phyloP scores from a whole-genome alignment of 176 grass and related monocot genomes.

The Aegilops umbellulata region DNA sequence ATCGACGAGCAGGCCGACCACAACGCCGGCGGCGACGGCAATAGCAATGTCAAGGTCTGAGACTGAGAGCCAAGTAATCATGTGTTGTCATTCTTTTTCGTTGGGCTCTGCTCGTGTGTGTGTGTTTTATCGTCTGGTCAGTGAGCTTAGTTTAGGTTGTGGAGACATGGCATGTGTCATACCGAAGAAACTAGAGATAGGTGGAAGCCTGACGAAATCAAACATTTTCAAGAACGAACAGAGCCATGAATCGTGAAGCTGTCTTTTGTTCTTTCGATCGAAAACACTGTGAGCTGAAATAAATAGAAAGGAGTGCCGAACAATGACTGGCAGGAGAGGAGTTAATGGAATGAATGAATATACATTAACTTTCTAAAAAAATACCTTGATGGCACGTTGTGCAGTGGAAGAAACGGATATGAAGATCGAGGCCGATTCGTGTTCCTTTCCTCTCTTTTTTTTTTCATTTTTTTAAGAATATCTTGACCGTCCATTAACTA shows the following conservation, averaged over 20 bases:
- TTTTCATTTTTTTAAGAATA: too few species aligned
- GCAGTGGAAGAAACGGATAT: too few species aligned
- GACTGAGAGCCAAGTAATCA: conserved; percentile 15
- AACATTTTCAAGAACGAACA: background rate
- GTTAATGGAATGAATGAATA: too few species aligned
- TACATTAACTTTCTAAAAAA: too few species aligned
- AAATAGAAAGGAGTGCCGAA: too few species aligned
- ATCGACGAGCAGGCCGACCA: conserved; percentile 45
- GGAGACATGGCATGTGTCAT: background rate
- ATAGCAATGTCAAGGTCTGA: conserved; percentile 45
- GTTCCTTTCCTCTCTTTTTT: too few species aligned
- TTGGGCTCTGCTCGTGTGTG: background rate
- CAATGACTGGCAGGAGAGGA: too few species aligned
- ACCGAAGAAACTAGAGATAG: background rate
- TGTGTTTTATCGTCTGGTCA: background rate
- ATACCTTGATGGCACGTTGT: too few species aligned
- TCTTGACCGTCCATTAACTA: too few species aligned
- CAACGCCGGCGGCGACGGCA: background rate
- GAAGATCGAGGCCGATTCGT: too few species aligned
- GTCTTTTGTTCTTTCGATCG: background rate
- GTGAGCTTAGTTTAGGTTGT: background rate
- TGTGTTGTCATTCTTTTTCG: background rate
- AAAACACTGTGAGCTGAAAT: background rate
- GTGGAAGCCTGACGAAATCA: background rate
- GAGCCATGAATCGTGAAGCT: background rate